A percentile compares a stretch with the other conserved stretches of the same genome.
Evolutionary conservation across 768 basidiomycete genomes (phyloP).

Genomic region (Mycena venus): DNA sequence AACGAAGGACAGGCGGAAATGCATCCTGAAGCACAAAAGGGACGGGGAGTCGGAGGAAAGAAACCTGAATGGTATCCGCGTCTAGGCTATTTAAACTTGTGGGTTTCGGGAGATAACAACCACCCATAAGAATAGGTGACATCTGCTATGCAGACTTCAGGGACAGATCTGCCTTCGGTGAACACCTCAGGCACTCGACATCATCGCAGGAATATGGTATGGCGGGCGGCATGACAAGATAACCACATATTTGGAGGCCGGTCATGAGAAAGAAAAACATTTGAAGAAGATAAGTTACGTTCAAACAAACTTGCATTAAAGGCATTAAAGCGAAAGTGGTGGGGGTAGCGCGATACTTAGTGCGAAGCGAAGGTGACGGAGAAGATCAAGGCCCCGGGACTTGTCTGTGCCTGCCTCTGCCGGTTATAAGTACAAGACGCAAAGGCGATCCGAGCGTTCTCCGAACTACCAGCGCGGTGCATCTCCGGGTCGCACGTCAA

Average conservation of each 20-base stretch:
- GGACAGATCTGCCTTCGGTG: constrained; percentile 27
- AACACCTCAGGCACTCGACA: constrained; percentile 21
- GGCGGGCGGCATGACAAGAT: constrained; percentile 9
- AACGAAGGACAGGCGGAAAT: constrained; percentile 29
- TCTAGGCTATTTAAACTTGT: constrained; percentile 22
- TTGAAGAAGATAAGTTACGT: not conserved
- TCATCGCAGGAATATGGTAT: constrained; percentile 2
- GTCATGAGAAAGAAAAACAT: not conserved
- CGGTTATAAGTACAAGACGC: not conserved
- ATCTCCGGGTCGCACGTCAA: constrained; percentile 15
- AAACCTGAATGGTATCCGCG: constrained; percentile 3
- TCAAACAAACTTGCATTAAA: not conserved
- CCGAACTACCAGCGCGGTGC: constrained; percentile 6
- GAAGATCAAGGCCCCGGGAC: constrained; percentile 27
- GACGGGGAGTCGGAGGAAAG: not conserved
- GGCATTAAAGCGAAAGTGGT: not conserved
- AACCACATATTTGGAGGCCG: not conserved
- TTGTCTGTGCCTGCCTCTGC: not conserved
- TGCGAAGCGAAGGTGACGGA: not conserved
- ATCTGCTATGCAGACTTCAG: constrained; percentile 23
- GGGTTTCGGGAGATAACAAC: constrained; percentile 7
- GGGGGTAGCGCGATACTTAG: not conserved
- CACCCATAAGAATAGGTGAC: constrained; percentile 23
- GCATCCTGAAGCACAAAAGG: constrained; percentile 40
- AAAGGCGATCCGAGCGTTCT: constrained; percentile 12